Conservation (phyloP, 805 yeast genomes). For the Candida ponderosae region DNA sequence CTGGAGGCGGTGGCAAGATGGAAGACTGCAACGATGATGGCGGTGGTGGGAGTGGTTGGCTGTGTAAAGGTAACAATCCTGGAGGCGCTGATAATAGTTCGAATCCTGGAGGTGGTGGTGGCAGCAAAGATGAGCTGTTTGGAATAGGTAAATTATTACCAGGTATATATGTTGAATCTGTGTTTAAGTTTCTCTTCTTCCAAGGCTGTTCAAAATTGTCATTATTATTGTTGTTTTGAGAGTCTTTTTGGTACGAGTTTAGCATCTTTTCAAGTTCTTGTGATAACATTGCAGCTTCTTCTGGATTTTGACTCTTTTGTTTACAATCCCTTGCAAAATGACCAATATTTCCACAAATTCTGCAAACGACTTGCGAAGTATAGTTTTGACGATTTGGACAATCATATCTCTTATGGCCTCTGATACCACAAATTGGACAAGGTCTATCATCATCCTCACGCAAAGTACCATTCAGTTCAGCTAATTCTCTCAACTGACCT, state of each 20-base stretch:
- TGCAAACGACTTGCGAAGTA: conserved; percentile 57
- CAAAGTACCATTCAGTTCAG: conserved; percentile 89
- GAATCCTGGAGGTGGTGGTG: conserved; percentile 2
- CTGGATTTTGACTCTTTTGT: conserved; percentile 7
- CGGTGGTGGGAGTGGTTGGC: conserved; percentile 1
- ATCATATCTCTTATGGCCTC: conserved; percentile 56
- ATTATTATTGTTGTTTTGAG: neutral
- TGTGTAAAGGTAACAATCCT: conserved; percentile 10
- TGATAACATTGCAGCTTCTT: conserved; percentile 2
- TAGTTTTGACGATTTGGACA: conserved; percentile 51
- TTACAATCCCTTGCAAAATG: conserved; percentile 86
- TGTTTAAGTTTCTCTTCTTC: conserved; percentile 7
- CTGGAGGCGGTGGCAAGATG: conserved; percentile 17
- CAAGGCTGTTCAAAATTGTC: conserved; percentile 1
- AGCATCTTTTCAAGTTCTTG: conserved; percentile 44
- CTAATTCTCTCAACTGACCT: conserved; percentile 85
- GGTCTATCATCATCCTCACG: conserved; percentile 68
- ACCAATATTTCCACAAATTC: conserved; percentile 73
- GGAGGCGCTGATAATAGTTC: conserved; percentile 16
- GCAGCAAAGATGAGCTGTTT: conserved; percentile 3
- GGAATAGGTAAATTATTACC: neutral
- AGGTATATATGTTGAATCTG: conserved; percentile 4
- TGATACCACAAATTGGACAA: conserved; percentile 58
- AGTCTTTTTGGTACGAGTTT: conserved; percentile 30
- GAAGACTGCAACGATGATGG: conserved; percentile 15